Evolutionary conservation across 768 basidiomycete species (phyloP).

Genomic region (Boletus subcaerulescens): DNA sequence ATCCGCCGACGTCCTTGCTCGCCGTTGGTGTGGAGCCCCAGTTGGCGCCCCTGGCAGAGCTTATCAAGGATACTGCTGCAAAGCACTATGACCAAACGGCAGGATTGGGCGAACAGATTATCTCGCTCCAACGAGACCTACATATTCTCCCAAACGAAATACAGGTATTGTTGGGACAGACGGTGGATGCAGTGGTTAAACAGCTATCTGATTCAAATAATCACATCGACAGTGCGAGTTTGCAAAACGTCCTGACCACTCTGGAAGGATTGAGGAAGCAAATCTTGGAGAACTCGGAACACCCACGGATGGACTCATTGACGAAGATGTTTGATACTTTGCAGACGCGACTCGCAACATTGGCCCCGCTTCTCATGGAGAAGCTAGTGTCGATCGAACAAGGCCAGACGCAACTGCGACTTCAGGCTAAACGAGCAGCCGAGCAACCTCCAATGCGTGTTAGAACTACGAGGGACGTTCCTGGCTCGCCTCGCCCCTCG

Average conservation of each 20-base stretch:
- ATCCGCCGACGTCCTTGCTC: conserved; percentile 9
- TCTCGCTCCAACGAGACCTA: conserved; percentile 32
- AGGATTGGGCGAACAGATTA: conserved; percentile 32
- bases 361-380: conserved; percentile 36
- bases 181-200: background rate
- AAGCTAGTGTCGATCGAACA: conserved; percentile 33
- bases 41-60: conserved; percentile 29
- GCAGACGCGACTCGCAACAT: conserved; percentile 36
- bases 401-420: conserved; percentile 18
- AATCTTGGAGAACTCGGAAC: conserved; percentile 3
- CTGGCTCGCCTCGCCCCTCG: background rate
- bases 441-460: background rate
- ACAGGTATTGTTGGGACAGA: conserved; percentile 12
- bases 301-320: conserved; percentile 20
- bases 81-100: conserved; percentile 37
- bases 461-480: conserved; percentile 11
- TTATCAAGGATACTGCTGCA: conserved; percentile 35
- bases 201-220: background rate
- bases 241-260: conserved; percentile 7
- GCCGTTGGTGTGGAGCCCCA: conserved; percentile 12
- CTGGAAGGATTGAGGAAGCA: conserved; percentile 22
- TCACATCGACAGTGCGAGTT: background rate
- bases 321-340: conserved; percentile 39
- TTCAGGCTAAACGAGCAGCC: conserved; percentile 10
- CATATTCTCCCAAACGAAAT: conserved; percentile 29